Evolutionary conservation across 805 yeast species (phyloP).

Genomic region (Candida berthetii): DNA sequence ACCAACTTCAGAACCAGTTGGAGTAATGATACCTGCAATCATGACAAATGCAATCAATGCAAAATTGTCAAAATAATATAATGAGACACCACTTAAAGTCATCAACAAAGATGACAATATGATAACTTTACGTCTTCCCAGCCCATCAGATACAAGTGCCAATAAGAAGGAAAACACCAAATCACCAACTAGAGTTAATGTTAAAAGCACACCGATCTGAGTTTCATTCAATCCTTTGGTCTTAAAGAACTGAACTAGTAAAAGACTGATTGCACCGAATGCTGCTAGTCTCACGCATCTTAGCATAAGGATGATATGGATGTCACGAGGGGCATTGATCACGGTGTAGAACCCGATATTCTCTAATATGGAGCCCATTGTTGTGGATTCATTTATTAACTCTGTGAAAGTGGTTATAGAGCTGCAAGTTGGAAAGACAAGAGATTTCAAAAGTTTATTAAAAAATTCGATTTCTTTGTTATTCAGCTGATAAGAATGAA

Average conservation of each 20-base stretch:
- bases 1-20: conserved; percentile 55
- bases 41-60: conserved; percentile 30
- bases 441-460: too few species aligned
- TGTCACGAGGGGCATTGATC: conserved; percentile 19
- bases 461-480: too few species aligned
- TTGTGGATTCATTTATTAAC: too few species aligned
- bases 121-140: conserved; percentile 39
- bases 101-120: conserved; percentile 33
- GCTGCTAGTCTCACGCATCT: conserved; percentile 27
- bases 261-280: conserved; percentile 29
- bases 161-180: conserved; percentile 39
- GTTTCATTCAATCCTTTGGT: conserved; percentile 34
- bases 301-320: conserved; percentile 21
- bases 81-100: conserved; percentile 36
- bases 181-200: conserved; percentile 45
- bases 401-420: too few species aligned
- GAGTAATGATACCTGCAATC: conserved; percentile 46
- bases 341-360: conserved; percentile 18
- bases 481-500: too few species aligned
- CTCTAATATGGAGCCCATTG: not conserved
- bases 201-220: conserved; percentile 43
- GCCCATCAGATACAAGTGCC: conserved; percentile 37
- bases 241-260: conserved; percentile 38
- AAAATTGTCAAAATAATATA: conserved; percentile 27
- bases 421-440: too few species aligned